Evolutionary conservation across 1,284 basidiomycete genomes (phyloP).

Genomic region (Marasmius oreades): DNA sequence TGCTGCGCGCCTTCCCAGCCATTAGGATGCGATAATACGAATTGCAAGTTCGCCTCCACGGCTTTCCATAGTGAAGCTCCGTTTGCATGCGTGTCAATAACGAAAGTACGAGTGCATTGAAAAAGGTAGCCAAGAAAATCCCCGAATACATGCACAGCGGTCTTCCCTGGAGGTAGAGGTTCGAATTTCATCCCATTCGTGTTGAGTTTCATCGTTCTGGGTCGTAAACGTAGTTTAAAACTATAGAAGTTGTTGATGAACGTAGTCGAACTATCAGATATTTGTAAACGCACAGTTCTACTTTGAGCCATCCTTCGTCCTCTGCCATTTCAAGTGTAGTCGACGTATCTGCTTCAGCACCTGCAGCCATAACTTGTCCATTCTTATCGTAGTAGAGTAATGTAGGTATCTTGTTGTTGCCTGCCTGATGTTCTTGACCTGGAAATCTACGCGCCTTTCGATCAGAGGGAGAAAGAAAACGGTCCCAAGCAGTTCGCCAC

Average conservation of each 20-base stretch:
- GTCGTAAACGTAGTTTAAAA: constrained; percentile 75
- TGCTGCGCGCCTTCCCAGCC: constrained; percentile 82
- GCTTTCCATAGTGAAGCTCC: constrained; percentile 60
- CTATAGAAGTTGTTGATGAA: constrained; percentile 30
- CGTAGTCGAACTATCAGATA: not conserved
- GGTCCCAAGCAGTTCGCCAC: constrained; percentile 9
- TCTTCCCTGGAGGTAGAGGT: constrained; percentile 59
- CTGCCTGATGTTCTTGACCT: constrained; percentile 79
- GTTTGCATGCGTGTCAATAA: constrained; percentile 71
- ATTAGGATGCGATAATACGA: constrained; percentile 75
- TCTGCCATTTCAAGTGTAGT: constrained; percentile 60
- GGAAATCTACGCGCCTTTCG: constrained; percentile 50
- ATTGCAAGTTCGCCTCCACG: constrained; percentile 62
- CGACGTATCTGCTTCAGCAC: constrained; percentile 67
- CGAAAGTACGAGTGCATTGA: constrained; percentile 66
- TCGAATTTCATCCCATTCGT: constrained; percentile 79
- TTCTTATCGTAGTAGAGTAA: constrained; percentile 65
- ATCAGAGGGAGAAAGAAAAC: constrained; percentile 13
- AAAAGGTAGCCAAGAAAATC: constrained; percentile 76
- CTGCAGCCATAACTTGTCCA: constrained; percentile 64
- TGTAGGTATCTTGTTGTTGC: constrained; percentile 78
- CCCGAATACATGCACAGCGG: constrained; percentile 69
- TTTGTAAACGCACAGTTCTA: constrained; percentile 54
- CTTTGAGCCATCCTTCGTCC: constrained; percentile 70
- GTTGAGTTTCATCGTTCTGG: constrained; percentile 68